A percentile compares a stretch with the other conserved stretches of the same genome.
These are phyloP conservation scores for Grosmannia huntii DNA, from an alignment of 2,329 filamentous ascomycete species.

Conservation along the genomic window DNA sequence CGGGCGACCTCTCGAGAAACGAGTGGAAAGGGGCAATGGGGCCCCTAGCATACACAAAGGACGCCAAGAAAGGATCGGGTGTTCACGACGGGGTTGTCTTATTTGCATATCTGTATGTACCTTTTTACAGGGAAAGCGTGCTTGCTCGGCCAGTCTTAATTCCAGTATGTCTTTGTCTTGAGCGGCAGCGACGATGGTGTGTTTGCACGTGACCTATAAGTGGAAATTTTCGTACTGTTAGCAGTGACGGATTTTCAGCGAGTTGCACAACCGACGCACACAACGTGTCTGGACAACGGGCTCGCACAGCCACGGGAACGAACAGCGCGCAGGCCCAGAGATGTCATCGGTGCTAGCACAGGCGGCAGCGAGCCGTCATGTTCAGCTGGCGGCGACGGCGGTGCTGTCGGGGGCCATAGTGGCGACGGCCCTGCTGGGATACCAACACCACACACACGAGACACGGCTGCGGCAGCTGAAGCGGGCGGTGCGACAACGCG, in stretches of 20 bases:
- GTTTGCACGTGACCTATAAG: background rate
- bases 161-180: background rate
- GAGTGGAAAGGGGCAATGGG: background rate
- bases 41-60: background rate
- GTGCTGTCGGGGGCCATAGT: constrained; percentile 49
- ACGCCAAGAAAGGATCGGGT: background rate
- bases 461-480: constrained; percentile 45
- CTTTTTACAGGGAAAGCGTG: background rate
- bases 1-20: background rate
- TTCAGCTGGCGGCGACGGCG: constrained; percentile 60
- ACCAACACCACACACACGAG: constrained; percentile 44
- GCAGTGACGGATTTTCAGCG: background rate
- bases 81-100: background rate
- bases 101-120: background rate
- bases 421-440: constrained; percentile 47
- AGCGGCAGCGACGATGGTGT: background rate
- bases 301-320: background rate
- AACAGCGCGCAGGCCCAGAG: background rate
- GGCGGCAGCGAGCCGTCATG: constrained; percentile 29
- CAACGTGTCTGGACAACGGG: background rate
- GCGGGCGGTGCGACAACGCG: constrained; percentile 24
- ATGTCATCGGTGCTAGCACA: constrained; percentile 30
- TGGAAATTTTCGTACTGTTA: background rate
- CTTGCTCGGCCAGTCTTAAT: background rate
- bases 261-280: background rate